These are phyloP conservation scores for Aspergillus hortae DNA, from an alignment of 2,329 filamentous ascomycete species.

Conservation along the genomic window DNA sequence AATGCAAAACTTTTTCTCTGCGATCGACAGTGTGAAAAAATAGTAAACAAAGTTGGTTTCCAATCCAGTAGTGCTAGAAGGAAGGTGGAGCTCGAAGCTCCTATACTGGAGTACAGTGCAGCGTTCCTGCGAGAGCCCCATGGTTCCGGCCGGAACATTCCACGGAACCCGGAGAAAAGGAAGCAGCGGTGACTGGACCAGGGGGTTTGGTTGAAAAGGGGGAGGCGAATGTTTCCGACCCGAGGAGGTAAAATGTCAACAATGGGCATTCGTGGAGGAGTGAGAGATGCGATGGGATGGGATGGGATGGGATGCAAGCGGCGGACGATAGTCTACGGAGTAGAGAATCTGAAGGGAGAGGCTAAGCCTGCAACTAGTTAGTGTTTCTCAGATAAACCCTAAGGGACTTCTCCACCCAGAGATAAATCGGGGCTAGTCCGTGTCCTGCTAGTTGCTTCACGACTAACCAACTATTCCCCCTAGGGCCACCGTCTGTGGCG, in stretches of 20 bases:
- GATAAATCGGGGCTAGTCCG: too few species aligned
- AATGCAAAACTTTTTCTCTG: too few species aligned
- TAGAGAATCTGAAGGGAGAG: neutral
- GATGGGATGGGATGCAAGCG: neutral
- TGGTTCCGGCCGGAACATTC: conserved; percentile 8
- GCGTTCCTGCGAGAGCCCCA: neutral
- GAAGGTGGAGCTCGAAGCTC: too few species aligned
- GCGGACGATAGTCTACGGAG: neutral
- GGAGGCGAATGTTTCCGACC: conserved; percentile 9
- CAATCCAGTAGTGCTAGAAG: too few species aligned
- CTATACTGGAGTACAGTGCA: too few species aligned
- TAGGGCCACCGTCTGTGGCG: neutral
- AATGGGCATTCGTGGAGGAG: neutral
- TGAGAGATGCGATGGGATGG: neutral
- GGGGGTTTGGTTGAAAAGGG: conserved; percentile 5
- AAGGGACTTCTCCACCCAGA: too few species aligned
- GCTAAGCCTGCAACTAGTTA: neutral
- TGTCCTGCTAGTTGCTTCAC: neutral
- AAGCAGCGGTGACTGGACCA: conserved; percentile 13
- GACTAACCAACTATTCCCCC: neutral
- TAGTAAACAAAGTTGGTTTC: too few species aligned
- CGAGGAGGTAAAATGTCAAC: conserved; percentile 7
- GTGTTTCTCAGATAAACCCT: too few species aligned
- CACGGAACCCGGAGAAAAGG: conserved; percentile 14
- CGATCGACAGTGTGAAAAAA: too few species aligned